A percentile compares a stretch with the other conserved stretches of the same genome.
Evolutionary conservation across 2,329 filamentous ascomycete genomes (phyloP).

Genomic region (Cladophialophora bantiana): DNA sequence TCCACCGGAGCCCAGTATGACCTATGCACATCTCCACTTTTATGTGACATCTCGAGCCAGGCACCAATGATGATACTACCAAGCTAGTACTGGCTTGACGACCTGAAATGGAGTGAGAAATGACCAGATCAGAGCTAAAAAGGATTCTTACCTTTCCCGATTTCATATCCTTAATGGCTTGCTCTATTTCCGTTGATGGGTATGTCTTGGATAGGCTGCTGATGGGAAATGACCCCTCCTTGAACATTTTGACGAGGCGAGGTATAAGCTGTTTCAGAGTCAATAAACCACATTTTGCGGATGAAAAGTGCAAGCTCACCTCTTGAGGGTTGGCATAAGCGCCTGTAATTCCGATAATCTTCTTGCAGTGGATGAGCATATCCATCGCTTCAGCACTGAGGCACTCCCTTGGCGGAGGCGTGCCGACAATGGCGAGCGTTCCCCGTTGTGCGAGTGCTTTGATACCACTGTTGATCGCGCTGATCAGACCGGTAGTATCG

Average conservation of each 20-base stretch:
- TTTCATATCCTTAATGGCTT: constrained; percentile 18
- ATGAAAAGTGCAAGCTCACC: constrained; percentile 3
- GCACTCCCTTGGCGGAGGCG: background rate
- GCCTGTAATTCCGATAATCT: constrained; percentile 5
- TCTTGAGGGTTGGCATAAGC: constrained; percentile 9
- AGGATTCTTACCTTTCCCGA: constrained; percentile 9
- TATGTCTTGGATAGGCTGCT: constrained; percentile 9
- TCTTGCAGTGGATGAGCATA: constrained; percentile 16
- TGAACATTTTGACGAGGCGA: constrained; percentile 9
- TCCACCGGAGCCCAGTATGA: too few species aligned
- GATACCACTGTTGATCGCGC: constrained; percentile 13
- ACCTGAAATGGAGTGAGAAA: background rate
- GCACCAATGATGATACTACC: background rate
- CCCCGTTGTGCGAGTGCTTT: constrained; percentile 19
- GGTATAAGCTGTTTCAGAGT: constrained; percentile 4
- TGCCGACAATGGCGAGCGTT: constrained; percentile 18
- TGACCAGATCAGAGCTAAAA: background rate
- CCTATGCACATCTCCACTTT: too few species aligned
- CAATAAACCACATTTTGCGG: background rate
- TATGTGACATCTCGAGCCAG: too few species aligned
- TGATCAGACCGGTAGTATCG: constrained; percentile 25
- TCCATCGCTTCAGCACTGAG: constrained; percentile 5
- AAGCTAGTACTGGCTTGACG: constrained; percentile 17
- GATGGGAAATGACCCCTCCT: constrained; percentile 9
- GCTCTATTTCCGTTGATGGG: constrained; percentile 8